Evolutionary conservation across 306 rosid species (phyloP).

Genomic region (Citrullus colocynthis): DNA sequence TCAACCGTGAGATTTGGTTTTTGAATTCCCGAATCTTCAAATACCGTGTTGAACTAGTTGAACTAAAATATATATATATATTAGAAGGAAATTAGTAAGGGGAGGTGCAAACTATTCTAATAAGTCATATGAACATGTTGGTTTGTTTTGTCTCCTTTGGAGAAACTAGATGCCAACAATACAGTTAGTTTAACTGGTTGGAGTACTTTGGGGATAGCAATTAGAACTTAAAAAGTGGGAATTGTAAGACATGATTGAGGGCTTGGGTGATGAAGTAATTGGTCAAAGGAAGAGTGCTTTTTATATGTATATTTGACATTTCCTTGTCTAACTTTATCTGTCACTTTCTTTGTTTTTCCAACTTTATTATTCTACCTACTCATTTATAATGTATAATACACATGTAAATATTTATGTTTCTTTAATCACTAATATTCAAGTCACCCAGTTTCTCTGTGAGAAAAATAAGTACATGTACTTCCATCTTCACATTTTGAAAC

Average conservation of each 20-base stretch:
- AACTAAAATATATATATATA: too few relatives aligned
- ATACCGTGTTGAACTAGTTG: too few relatives aligned
- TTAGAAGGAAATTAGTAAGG: too few relatives aligned
- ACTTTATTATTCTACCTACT: neutral
- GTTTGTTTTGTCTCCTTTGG: neutral
- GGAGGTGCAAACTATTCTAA: too few relatives aligned
- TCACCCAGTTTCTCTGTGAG: too few relatives aligned
- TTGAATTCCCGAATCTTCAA: too few relatives aligned
- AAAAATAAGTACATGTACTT: too few relatives aligned
- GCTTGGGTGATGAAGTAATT: neutral
- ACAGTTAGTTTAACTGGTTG: neutral
- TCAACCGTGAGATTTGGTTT: too few relatives aligned
- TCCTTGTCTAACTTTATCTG: neutral
- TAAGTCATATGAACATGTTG: neutral
- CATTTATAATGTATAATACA: too few relatives aligned
- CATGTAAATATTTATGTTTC: too few relatives aligned
- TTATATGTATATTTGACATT: neutral
- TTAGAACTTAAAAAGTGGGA: neutral
- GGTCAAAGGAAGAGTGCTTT: neutral
- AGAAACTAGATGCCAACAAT: neutral
- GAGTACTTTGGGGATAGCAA: neutral
- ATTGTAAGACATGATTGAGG: neutral
- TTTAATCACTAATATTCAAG: too few relatives aligned
- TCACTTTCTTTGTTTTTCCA: neutral
- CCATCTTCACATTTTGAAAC: too few relatives aligned